Conservation (phyloP, 805 yeast species). For the Wickerhamiella slavikovae region DNA sequence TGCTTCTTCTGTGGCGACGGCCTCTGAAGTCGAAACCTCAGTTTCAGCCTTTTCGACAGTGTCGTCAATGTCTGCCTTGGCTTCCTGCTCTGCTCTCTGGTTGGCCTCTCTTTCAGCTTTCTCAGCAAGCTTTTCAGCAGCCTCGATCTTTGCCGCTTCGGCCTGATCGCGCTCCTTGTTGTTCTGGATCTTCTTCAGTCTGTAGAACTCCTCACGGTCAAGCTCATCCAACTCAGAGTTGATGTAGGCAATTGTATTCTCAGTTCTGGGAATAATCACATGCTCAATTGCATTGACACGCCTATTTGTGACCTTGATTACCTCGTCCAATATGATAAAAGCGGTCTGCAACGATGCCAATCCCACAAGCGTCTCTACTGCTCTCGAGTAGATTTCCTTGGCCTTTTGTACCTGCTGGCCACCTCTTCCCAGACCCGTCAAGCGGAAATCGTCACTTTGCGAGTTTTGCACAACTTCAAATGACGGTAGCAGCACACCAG, state of each 20-base stretch:
- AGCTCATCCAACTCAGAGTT: conserved; percentile 92
- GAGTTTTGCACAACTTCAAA: conserved; percentile 74
- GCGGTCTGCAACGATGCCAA: conserved; percentile 94
- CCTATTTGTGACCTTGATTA: conserved; percentile 90
- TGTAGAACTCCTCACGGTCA: conserved; percentile 94
- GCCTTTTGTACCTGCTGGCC: conserved; percentile 97
- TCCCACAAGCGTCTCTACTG: conserved; percentile 93
- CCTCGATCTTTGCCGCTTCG: not conserved
- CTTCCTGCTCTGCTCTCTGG: too few relatives aligned
- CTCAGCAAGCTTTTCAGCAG: not conserved
- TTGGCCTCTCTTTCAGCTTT: too few relatives aligned
- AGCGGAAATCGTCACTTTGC: conserved; percentile 75
- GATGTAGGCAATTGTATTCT: conserved; percentile 79
- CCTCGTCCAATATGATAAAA: conserved; percentile 89
- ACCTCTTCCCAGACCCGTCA: conserved; percentile 96
- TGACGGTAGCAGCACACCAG: conserved; percentile 87
- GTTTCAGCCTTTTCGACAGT: not conserved
- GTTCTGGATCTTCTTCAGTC: conserved; percentile 90
- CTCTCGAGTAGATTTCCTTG: conserved; percentile 76
- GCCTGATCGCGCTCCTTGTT: conserved; percentile 64
- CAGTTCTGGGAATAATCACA: conserved; percentile 93
- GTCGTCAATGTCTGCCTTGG: not conserved
- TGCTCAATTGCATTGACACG: conserved; percentile 98
- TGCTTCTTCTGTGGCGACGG: not conserved
- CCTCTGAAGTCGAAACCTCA: not conserved